phyloP scores from a whole-genome alignment of 2,329 filamentous ascomycete genomes.

The Beauveria rudraprayagi region DNA sequence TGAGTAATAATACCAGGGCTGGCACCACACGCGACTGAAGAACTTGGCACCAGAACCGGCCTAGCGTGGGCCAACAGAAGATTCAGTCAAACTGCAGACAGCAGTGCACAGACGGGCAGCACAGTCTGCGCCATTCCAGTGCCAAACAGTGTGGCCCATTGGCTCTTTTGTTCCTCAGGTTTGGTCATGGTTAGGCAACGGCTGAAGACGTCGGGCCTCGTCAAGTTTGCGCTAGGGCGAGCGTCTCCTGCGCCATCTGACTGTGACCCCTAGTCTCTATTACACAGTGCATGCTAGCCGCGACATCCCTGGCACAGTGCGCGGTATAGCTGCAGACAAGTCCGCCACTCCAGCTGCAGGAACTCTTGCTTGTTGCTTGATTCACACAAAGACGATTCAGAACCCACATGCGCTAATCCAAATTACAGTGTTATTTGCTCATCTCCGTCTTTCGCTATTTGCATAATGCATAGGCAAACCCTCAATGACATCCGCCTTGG shows the following conservation, averaged over 20 bases:
- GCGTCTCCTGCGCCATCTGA: background rate
- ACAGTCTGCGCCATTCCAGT: slow-evolving; percentile 6
- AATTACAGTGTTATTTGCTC: background rate
- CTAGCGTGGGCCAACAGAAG: slow-evolving; percentile 1
- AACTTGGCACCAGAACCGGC: background rate
- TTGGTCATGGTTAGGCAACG: background rate
- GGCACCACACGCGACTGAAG: background rate
- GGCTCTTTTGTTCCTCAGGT: background rate
- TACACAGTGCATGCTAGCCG: background rate
- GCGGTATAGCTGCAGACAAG: background rate
- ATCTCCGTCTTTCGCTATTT: slow-evolving; percentile 7
- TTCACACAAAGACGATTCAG: background rate
- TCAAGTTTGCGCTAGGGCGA: background rate
- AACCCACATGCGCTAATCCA: slow-evolving; percentile 12
- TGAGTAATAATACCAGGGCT: background rate
- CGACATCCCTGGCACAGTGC: background rate
- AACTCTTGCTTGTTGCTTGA: background rate
- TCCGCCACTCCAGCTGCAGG: background rate
- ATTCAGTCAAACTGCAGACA: background rate
- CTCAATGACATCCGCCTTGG: background rate
- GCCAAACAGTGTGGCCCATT: slow-evolving; percentile 1
- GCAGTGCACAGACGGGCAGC: background rate
- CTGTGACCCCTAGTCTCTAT: background rate
- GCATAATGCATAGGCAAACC: background rate
- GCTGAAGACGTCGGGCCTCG: background rate